These are phyloP conservation scores for Hyphodiscus hymeniophilus DNA, from an alignment of 495 filamentous ascomycete genomes.

Conservation along the genomic window DNA sequence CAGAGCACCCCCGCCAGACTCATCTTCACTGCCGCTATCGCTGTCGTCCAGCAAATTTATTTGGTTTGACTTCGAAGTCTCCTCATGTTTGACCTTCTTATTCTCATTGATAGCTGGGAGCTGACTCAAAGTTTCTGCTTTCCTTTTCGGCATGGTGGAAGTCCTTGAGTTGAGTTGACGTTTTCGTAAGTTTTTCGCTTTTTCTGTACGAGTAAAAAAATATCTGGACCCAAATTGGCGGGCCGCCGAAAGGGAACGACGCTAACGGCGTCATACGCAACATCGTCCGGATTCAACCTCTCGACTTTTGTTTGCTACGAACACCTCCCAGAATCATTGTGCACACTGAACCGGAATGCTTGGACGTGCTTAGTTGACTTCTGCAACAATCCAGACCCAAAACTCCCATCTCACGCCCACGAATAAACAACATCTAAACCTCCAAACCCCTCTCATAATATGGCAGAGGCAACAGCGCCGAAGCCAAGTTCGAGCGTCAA, in stretches of 20 bases:
- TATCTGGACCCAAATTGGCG: not conserved
- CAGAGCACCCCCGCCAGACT: slow-evolving; percentile 45
- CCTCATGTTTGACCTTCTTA: slow-evolving; percentile 21
- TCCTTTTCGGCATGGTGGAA: slow-evolving; percentile 22
- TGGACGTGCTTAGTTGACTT: too few species aligned
- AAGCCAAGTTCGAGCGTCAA: slow-evolving; percentile 99
- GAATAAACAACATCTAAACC: not conserved
- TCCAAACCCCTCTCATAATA: slow-evolving; percentile 15
- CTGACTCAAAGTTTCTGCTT: slow-evolving; percentile 15
- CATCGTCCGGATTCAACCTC: too few species aligned
- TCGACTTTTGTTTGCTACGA: too few species aligned
- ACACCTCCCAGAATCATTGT: too few species aligned
- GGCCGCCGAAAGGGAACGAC: not conserved
- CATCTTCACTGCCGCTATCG: slow-evolving; percentile 39
- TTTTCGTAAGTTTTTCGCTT: too few species aligned
- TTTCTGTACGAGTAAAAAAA: not conserved
- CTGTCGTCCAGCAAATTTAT: slow-evolving; percentile 30
- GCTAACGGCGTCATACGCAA: not conserved
- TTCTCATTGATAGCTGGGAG: slow-evolving; percentile 3
- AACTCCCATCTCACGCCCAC: too few species aligned
- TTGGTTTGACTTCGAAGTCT: not conserved
- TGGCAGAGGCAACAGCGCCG: slow-evolving; percentile 47
- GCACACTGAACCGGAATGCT: too few species aligned
- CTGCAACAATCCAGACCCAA: too few species aligned
- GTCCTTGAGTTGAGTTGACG: slow-evolving; percentile 1